Conservation (phyloP, 495 filamentous ascomycete species). For the Tuber calosporum region DNA sequence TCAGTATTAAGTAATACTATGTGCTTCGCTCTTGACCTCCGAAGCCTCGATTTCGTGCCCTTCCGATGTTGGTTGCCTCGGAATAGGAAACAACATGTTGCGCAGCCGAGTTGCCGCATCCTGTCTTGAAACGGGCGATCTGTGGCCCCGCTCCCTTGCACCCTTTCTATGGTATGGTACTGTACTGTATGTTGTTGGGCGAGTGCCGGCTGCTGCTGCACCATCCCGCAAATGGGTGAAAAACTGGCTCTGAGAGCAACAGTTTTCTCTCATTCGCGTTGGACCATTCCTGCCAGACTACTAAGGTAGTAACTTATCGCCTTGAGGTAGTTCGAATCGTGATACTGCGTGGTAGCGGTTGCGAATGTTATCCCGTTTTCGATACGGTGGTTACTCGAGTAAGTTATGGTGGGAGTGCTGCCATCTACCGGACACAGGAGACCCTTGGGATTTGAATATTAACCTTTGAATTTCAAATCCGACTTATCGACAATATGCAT, state of each 20-base stretch:
- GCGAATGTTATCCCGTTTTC: not conserved
- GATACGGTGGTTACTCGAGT: not conserved
- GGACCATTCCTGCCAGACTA: not conserved
- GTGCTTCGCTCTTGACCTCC: not conserved
- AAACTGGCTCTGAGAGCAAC: not conserved
- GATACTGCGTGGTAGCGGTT: not conserved
- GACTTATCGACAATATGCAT: not conserved
- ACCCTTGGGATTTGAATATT: not conserved
- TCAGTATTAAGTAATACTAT: not conserved
- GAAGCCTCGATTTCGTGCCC: not conserved
- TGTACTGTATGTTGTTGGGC: too few species aligned
- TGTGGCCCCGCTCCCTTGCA: too few species aligned
- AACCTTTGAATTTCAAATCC: not conserved
- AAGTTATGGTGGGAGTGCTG: not conserved
- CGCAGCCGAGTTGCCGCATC: not conserved
- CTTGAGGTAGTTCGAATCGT: not conserved
- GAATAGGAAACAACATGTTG: not conserved
- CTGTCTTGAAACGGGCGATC: not conserved
- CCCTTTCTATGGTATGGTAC: too few species aligned
- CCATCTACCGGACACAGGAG: not conserved
- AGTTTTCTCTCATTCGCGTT: not conserved
- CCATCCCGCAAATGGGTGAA: not conserved
- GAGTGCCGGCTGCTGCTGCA: not conserved
- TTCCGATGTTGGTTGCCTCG: not conserved
- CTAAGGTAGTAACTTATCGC: not conserved